Conservation (phyloP, 495 filamentous ascomycete species). For the Trichoderma asperelloides region DNA sequence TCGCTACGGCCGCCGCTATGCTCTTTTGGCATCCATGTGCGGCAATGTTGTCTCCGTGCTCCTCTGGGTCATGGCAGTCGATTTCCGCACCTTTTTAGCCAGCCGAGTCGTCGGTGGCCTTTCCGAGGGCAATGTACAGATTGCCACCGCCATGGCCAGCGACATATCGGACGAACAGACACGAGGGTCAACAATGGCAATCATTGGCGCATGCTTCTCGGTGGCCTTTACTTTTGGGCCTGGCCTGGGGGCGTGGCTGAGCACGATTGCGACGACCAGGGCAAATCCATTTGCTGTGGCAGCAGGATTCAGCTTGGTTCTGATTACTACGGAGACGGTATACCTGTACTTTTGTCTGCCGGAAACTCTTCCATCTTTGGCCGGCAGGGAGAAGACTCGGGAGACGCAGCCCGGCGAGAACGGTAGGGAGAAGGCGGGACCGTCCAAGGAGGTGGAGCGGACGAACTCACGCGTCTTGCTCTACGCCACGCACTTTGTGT, state of each 20-base stretch:
- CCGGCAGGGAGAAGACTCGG: conserved; percentile 18
- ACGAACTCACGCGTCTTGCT: conserved; percentile 80
- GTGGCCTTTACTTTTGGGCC: conserved; percentile 96
- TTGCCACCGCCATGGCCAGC: conserved; percentile 93
- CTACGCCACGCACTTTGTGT: conserved; percentile 78
- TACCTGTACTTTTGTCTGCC: conserved; percentile 85
- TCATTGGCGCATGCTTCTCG: conserved; percentile 93
- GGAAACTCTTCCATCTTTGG: conserved; percentile 66
- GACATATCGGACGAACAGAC: conserved; percentile 81
- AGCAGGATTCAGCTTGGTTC: conserved; percentile 69
- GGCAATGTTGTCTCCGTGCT: conserved; percentile 89
- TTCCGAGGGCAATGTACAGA: conserved; percentile 93
- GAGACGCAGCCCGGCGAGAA: conserved; percentile 19
- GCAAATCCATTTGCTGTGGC: conserved; percentile 91
- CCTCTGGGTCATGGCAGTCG: conserved; percentile 84
- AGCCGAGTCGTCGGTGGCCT: conserved; percentile 86
- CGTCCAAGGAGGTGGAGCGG: conserved; percentile 25
- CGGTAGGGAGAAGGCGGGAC: conserved; percentile 9
- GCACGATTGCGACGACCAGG: conserved; percentile 61
- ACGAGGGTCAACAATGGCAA: conserved; percentile 83
- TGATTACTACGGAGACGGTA: conserved; percentile 76
- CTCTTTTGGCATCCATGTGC: conserved; percentile 86
- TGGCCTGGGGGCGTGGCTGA: conserved; percentile 77
- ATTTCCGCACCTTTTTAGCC: conserved; percentile 92
- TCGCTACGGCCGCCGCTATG: conserved; percentile 76